These are phyloP conservation scores for Lodderomyces pseudojiufengensis DNA, from an alignment of 1,139 yeast species.

Conservation along the genomic window DNA sequence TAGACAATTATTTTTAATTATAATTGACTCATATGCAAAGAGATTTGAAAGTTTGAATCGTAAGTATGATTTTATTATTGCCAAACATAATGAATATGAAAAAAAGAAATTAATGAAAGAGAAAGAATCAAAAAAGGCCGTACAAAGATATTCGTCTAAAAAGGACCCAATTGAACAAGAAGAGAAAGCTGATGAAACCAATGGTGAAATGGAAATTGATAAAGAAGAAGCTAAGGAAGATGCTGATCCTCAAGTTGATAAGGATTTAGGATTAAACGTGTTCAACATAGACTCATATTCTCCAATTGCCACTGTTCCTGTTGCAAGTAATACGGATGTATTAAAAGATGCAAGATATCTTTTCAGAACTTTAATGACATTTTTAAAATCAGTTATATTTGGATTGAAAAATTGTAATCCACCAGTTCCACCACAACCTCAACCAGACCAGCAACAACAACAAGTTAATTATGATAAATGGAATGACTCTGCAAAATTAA, in stretches of 20 bases:
- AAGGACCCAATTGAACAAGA: constrained; percentile 6
- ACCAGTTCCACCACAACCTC: constrained; percentile 62
- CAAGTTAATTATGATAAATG: constrained; percentile 58
- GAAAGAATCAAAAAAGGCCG: constrained; percentile 39
- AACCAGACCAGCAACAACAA: constrained; percentile 53
- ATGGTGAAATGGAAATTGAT: constrained; percentile 18
- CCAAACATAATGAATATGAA: constrained; percentile 56
- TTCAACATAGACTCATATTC: constrained; percentile 40
- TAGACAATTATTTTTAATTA: constrained; percentile 74
- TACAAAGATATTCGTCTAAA: constrained; percentile 37
- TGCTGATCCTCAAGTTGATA: constrained; percentile 6
- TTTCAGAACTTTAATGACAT: constrained; percentile 85
- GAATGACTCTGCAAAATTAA: constrained; percentile 85
- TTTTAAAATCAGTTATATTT: constrained; percentile 83
- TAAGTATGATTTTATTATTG: constrained; percentile 64
- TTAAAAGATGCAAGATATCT: constrained; percentile 84
- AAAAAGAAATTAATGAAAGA: constrained; percentile 40
- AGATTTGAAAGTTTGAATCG: constrained; percentile 74
- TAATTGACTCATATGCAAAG: constrained; percentile 84
- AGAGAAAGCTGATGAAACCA: constrained; percentile 9
- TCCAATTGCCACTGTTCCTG: constrained; percentile 34
- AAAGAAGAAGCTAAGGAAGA: constrained; percentile 12
- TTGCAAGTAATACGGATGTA: constrained; percentile 51
- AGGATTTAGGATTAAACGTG: constrained; percentile 23
- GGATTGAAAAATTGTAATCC: constrained; percentile 91